A percentile compares a stretch with the other conserved stretches of the same genome.
Conservation (phyloP, 495 filamentous ascomycete species). For the Tuber microsphaerosporum region DNA sequence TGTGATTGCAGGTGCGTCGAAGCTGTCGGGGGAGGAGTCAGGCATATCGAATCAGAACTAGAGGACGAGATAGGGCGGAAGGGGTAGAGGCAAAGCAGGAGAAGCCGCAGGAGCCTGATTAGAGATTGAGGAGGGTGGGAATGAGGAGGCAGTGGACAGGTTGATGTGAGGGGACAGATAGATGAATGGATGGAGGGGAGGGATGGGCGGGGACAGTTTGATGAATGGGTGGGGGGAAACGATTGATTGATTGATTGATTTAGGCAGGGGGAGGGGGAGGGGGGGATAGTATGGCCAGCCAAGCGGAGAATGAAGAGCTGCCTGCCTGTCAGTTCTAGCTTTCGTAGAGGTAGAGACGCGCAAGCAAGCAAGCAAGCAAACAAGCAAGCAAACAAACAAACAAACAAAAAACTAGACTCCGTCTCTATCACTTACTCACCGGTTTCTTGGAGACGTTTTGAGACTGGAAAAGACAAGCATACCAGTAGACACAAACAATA, state of each 20-base stretch:
- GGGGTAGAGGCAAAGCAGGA: background rate
- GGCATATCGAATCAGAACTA: conserved; percentile 34
- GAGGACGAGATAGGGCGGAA: conserved; percentile 8
- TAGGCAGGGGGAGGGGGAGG: background rate
- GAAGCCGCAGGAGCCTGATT: conserved; percentile 1
- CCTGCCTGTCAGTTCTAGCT: background rate
- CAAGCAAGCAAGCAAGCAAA: background rate
- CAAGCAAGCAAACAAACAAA: background rate
- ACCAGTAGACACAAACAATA: background rate
- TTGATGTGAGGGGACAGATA: background rate
- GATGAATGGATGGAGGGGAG: background rate
- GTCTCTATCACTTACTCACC: background rate
- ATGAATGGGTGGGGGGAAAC: background rate
- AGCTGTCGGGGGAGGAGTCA: conserved; percentile 32
- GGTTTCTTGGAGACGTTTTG: background rate
- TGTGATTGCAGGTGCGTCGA: conserved; percentile 34
- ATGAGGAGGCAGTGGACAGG: background rate
- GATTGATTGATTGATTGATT: background rate
- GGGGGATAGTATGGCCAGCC: background rate
- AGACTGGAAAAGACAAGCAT: background rate
- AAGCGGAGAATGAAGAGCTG: background rate
- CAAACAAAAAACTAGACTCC: background rate
- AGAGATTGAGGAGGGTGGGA: background rate
- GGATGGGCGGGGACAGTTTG: background rate
- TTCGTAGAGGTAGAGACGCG: background rate